These are phyloP conservation scores for Nitzschia sp. DNA, from an alignment of 108 stramenopile species.

Conservation along the genomic window DNA sequence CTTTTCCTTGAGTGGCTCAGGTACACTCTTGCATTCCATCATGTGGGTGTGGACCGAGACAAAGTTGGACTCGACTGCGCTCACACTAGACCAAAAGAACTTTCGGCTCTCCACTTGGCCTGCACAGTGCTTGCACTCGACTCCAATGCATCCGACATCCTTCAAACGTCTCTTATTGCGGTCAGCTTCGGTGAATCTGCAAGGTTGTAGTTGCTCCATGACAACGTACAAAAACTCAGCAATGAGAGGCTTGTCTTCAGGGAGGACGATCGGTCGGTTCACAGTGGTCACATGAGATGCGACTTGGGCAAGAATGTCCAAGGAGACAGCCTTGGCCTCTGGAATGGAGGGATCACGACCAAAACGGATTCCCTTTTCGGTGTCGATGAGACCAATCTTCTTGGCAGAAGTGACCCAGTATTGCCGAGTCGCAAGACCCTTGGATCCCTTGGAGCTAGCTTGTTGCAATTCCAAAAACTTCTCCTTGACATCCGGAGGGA, in stretches of 20 bases:
- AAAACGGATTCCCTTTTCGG: conserved; percentile 73
- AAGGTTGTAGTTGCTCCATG: conserved; percentile 86
- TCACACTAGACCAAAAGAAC: conserved; percentile 92
- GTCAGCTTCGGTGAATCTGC: conserved; percentile 89
- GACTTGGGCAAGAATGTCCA: conserved; percentile 79
- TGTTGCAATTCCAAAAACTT: conserved; percentile 67
- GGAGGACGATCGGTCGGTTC: conserved; percentile 61
- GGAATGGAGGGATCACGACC: conserved; percentile 66
- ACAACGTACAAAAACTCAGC: conserved; percentile 86
- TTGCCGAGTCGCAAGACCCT: conserved; percentile 82
- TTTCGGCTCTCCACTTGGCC: conserved; percentile 86
- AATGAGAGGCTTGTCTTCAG: conserved; percentile 81
- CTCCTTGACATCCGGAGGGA: conserved; percentile 65
- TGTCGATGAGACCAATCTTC: conserved; percentile 83
- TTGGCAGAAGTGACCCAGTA: conserved; percentile 87
- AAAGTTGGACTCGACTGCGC: conserved; percentile 88
- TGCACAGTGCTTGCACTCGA: conserved; percentile 90
- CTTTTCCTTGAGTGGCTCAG: conserved; percentile 58
- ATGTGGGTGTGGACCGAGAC: conserved; percentile 90
- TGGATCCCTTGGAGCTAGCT: conserved; percentile 86
- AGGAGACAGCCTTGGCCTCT: conserved; percentile 47
- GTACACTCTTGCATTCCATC: conserved; percentile 78
- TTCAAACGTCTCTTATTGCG: conserved; percentile 86
- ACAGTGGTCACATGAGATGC: conserved; percentile 64
- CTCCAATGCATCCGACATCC: conserved; percentile 85